Base-by-base conservation (phyloP, 768 basidiomycete species). In the Lentinus brumalis region DNA sequence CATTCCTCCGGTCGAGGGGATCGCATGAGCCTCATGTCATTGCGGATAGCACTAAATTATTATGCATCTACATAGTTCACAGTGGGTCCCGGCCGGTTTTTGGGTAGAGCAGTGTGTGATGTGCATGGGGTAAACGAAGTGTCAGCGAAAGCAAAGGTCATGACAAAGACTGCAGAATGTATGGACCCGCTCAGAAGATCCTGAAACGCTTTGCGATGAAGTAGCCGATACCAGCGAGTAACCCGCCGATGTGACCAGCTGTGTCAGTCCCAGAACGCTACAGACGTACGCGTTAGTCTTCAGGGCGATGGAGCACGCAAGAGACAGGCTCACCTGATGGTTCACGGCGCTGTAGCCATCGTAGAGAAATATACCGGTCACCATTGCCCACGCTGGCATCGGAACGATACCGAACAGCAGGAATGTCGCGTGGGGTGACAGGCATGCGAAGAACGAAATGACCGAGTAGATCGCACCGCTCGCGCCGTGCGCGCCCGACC, bases 381-480 rank as follows among this genome's bases (percentile, higher is more conserved):
- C 87, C 50, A 83, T 82, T 3, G 81, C 78, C 89, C 90, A 94
- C 0, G 91, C 91, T 0, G 92, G 91, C 59, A 90, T 77, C 29
- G 92, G 92, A 29, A 93, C 75, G 66, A 93, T 83, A 38, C 85
- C 89, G 72, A 91, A 94, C 45, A 94, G 72, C 8, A 81, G 75
- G 70, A 94, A 89, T 1, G 77, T 86, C 66, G 84, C 77, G 15
- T 66, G 82, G 5, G 93, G 92, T 14, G 84, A 85, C 1, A 83
- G 74, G 70, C 86, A 89, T 5, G 91, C 90, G 52, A 91, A 85
- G 71, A 88, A 83, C 4, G 90, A 83, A n/a, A 89, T 73, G 30
- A 85, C 74, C 4, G 88, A 83, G 71, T 86, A 89, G 50, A 91
- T 83, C 12, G 91, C 87, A 57, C 92, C 92, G 66, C 92, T 93